Conservation (phyloP, 1,139 yeast genomes). For the Hyphopichia fennica region DNA sequence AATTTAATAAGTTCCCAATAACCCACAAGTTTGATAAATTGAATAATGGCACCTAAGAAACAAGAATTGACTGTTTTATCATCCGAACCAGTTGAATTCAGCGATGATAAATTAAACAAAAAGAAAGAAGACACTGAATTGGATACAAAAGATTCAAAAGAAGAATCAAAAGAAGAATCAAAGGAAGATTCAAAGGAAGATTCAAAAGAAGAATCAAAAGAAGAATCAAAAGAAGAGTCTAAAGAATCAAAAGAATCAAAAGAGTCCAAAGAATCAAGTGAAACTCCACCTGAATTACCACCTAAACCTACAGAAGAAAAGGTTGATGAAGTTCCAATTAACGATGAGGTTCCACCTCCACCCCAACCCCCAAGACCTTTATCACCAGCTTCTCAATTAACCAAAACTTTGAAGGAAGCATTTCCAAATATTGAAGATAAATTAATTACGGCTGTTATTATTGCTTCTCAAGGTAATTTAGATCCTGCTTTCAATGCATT, state of each 20-base stretch:
- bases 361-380: constrained; percentile 72
- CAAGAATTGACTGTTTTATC: constrained; percentile 33
- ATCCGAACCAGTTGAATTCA: constrained; percentile 33
- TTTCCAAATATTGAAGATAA: constrained; percentile 76
- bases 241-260: constrained; percentile 4
- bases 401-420: constrained; percentile 68
- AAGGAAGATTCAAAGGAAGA: constrained; percentile 8
- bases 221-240: constrained; percentile 3
- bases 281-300: constrained; percentile 4
- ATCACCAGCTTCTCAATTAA: constrained; percentile 54
- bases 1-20: too few species aligned
- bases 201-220: constrained; percentile 6
- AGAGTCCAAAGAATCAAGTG: constrained; percentile 7
- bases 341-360: constrained; percentile 45
- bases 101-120: constrained; percentile 9
- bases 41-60: constrained; percentile 11
- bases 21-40: too few species aligned
- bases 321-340: constrained; percentile 13
- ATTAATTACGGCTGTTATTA: constrained; percentile 71
- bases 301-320: constrained; percentile 3
- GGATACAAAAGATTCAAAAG: neutral
- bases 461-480: constrained; percentile 78
- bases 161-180: constrained; percentile 3
- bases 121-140: neutral
- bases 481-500: constrained; percentile 90